Base-by-base conservation (phyloP, 1,139 yeast species). In the Debaryomycetaceae sp. region DNA sequence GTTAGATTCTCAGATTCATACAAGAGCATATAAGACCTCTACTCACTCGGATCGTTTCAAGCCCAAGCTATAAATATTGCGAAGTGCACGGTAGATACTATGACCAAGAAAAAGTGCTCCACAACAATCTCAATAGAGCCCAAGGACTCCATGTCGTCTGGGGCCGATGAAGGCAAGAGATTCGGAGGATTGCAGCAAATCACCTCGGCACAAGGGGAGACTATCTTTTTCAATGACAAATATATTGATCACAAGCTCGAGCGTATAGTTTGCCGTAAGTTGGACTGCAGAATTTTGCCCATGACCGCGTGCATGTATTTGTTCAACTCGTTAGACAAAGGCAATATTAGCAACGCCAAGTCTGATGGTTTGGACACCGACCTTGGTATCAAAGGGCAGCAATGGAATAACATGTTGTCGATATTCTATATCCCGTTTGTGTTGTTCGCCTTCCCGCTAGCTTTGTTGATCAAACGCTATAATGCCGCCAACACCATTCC, bases 271-370 rank as follows among this genome's bases (percentile, higher is more conserved):
- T 47, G 56, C 19, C 43, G 59, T 23, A 62, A 62, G 39, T 44
- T 63, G 18, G 70, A 63, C 37, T 33, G 53, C 7, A 46, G 58
- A 31, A 59, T 63, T 11, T 39, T 56, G 16, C 61, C 60, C 3
- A 39, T 55, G 14, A 46, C 51, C 25, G 56, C 58, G 14, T 16
- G 49, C 8, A 45, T 54, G 47, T 55, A 53, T 33, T 45, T 55
- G 18, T 53, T 55, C 36, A 53, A 53, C 37, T 57, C 58, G 5
- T 44, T 55, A 31, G 57, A 49, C 28, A 48, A 47, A 26, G 52
- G 50, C 4, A 49, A 49, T 25, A 48, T 49, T 16, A 39, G 46
- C 22, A 48, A 49, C 23, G 52, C 54, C 16, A 49, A 46, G 28
- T 48, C 53, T 12, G 49, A 46, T 32, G 50, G 50, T 5, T 37